A percentile compares a stretch with the other conserved stretches of the same genome.
Conservation (phyloP, 306 rosid species). For the Quercus bicolor region DNA sequence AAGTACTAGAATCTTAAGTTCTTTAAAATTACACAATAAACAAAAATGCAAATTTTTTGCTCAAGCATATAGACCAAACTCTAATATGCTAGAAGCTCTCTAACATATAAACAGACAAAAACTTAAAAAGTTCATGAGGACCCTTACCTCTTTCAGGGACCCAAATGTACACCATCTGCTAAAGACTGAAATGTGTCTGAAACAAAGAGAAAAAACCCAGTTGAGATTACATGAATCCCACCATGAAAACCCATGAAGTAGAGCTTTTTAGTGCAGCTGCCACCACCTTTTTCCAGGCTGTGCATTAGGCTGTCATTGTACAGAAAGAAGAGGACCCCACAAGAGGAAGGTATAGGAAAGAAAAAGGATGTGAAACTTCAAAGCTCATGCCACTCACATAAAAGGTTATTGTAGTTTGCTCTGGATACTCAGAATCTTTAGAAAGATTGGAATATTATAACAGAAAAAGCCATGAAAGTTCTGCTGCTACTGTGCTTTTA, state of each 20-base stretch:
- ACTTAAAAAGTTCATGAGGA: not conserved
- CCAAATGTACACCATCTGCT: slow-evolving; percentile 2
- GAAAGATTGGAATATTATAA: slow-evolving; percentile 6
- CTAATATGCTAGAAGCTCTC: not conserved
- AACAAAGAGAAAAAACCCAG: slow-evolving; percentile 16
- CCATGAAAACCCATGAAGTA: slow-evolving; percentile 25
- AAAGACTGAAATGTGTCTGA: slow-evolving; percentile 22
- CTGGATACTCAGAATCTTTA: slow-evolving; percentile 18
- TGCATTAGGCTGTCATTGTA: slow-evolving; percentile 40
- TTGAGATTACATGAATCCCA: slow-evolving; percentile 20
- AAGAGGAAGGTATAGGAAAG: not conserved
- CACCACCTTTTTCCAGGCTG: slow-evolving; percentile 53
- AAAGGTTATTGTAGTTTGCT: slow-evolving; percentile 17
- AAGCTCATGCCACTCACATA: not conserved
- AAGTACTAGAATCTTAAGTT: not conserved
- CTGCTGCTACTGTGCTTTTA: not conserved
- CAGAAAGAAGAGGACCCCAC: slow-evolving; percentile 38
- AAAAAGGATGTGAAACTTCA: slow-evolving; percentile 16
- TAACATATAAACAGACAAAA: slow-evolving; percentile 18
- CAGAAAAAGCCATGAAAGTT: slow-evolving; percentile 19
- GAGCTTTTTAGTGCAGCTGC: slow-evolving; percentile 25
- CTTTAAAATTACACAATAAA: not conserved
- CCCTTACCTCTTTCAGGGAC: slow-evolving; percentile 26
- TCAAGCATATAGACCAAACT: slow-evolving; percentile 11
- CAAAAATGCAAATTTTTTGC: slow-evolving; percentile 9